phyloP scores from a whole-genome alignment of 2,329 filamentous ascomycete species.

The Pseudogymnoascus sp. region DNA sequence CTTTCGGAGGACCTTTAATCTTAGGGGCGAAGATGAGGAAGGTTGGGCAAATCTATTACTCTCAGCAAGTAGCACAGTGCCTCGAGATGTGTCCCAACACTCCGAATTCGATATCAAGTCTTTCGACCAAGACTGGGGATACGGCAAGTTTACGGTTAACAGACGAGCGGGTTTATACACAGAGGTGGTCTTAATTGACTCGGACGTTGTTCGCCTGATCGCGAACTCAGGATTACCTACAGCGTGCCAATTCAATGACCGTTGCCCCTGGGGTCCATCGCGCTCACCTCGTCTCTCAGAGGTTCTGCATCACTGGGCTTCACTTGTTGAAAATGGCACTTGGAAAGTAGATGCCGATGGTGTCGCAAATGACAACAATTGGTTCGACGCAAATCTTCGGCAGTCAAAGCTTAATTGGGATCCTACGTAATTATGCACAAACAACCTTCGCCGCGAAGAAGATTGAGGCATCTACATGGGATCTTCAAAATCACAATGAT shows the following conservation, averaged over 20 bases:
- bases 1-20: too few species aligned
- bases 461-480: neutral
- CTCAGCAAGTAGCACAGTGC: too few species aligned
- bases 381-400: neutral
- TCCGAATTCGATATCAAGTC: too few species aligned
- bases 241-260: neutral
- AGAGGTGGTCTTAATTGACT: neutral
- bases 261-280: neutral
- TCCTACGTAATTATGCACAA: neutral
- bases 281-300: neutral
- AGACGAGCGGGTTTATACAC: neutral
- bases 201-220: neutral
- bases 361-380: neutral
- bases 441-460: neutral
- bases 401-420: neutral
- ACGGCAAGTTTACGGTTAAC: too few species aligned
- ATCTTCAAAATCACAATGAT: too few species aligned
- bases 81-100: too few species aligned
- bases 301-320: neutral
- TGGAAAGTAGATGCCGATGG: neutral
- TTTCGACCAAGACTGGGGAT: too few species aligned
- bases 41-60: too few species aligned
- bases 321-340: neutral
- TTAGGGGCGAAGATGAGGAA: too few species aligned
- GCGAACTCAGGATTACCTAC: neutral